Conservation (phyloP, 345 rosid species). For the Melaleuca alternifolia region DNA sequence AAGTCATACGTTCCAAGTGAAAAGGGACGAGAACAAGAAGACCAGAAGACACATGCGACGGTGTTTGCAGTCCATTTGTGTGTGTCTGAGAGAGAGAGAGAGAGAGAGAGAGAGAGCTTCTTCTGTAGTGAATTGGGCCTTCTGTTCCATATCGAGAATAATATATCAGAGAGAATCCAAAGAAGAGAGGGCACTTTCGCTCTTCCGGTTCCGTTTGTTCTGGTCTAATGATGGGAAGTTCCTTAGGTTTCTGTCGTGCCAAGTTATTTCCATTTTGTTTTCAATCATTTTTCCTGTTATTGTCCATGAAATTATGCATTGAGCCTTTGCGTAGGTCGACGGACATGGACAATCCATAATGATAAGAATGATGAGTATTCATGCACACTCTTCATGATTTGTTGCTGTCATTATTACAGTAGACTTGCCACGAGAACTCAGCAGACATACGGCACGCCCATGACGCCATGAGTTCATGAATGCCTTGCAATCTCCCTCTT, state of each 20-base stretch:
- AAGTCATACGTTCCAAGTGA: not conserved
- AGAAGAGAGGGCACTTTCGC: not conserved
- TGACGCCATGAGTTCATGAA: not conserved
- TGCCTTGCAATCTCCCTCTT: not conserved
- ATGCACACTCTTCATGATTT: not conserved
- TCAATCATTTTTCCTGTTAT: not conserved
- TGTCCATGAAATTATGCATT: not conserved
- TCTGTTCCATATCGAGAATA: not conserved
- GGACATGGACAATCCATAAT: not conserved
- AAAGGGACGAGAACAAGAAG: not conserved
- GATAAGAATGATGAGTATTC: not conserved
- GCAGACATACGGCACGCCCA: not conserved
- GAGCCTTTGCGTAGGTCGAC: not conserved
- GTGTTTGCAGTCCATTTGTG: not conserved
- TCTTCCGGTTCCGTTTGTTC: not conserved
- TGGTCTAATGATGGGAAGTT: not conserved
- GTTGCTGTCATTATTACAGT: not conserved
- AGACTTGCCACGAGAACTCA: not conserved
- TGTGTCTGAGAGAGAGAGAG: no score
- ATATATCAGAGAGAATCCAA: not conserved
- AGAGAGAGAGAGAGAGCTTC: not conserved
- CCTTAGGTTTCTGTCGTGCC: not conserved
- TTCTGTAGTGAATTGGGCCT: not conserved
- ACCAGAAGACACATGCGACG: not conserved
- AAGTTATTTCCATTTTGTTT: not conserved